Base-by-base conservation (phyloP, 1,284 basidiomycete species). In the Lentinula novae-zelandiae region DNA sequence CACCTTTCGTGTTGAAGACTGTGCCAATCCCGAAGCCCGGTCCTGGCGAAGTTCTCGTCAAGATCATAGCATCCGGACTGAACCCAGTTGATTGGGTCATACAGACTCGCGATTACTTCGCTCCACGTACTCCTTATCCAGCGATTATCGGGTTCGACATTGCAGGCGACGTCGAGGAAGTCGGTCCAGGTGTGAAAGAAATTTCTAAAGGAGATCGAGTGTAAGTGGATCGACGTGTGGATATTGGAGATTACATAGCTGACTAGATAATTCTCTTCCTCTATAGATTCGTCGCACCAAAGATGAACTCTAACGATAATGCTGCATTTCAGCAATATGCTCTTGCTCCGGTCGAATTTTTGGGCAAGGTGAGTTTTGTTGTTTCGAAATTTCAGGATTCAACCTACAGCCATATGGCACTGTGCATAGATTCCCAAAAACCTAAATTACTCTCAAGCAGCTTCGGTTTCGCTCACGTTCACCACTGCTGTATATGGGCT, bases 181-280 rank as follows among this genome's bases (percentile, higher is more conserved):
- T 87, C 36, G 86, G 85, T 4, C 74, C 75, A 53, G 80, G 75
- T 0, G 83, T 86, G 13, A 72, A 74, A 1, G 70, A 73, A 44
- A 75, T 85, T 66, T 71, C 73, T 50, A 76, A 80, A 44, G 86
- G 86, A 1, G 84, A 89, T 67, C 75, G 78, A 68, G 82, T 89
- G 82, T 84, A 69, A 66, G 79, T 70, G 27, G 52, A 46, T 36
- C 10, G 2, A 27, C 27, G 27, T 9, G n/a, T 31, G 9, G 8
- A 17, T 36, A 5, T 15, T 17, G 46, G 12, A 9, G 20, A 15
- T 31, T n/a, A 22, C 2, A 22, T 22, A 15, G 20, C 20, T 10
- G n/a, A 22, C n/a, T 27, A 2, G 1, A 9, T 46, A 13, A n/a
- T 52, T 5, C 1, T 31, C 12, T 13, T 46, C 34, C 22, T 22